Evolutionary conservation across 2,329 filamentous ascomycete species (phyloP), one percentile per base, ranked within the genome.

Genomic region (Neofusicoccum sp.): DNA sequence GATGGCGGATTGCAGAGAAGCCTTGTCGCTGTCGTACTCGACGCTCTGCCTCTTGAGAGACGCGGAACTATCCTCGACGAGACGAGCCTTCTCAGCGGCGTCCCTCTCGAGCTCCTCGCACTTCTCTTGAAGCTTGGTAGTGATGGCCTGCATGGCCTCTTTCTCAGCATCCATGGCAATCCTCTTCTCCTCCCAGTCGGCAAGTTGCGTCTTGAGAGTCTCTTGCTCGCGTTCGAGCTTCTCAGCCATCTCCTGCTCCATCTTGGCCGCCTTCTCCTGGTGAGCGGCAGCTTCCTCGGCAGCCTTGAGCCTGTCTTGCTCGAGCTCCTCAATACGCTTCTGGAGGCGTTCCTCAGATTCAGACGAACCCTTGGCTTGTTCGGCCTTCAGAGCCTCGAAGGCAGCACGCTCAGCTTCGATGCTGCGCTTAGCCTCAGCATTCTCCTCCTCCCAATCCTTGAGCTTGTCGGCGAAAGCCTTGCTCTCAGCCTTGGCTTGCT

Each of bases 381-480:
- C 49, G 11, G 41, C 34, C 49, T 56, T 52, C 6, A 62, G 49
- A 11, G 44, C 48, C 16, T 50, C 59, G 49, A 50, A 62, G n/a
- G 59, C 59, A 45, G 59, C 59, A 45, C 59, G 59, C 39, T 62
- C 44, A 9, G 48, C 59, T 7, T 62, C 59, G 31, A 45, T 44
- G 16, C 59, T 47, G 11, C 59, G 59, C n/a, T 50, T 52, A 29
- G 48, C 49, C 29, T 62, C 59, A 7, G 48, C 59, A 29, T 33
- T 52, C 47, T 62, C 59, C n/a, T 62, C 59, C 33, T 62, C 59
- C 39, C 48, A 33, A 3, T 52, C 47, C 39, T 45, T 47, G 34
- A 62, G 61, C 34, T 56, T 62, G 31, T 62, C 61, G 41, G 36
- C 39, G 50, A 62, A 56, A n/a, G 41, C 49, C 41, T 56, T 62